Base-by-base conservation (phyloP, 352 stramenopile species). In the Phytopythium sindhum region DNA sequence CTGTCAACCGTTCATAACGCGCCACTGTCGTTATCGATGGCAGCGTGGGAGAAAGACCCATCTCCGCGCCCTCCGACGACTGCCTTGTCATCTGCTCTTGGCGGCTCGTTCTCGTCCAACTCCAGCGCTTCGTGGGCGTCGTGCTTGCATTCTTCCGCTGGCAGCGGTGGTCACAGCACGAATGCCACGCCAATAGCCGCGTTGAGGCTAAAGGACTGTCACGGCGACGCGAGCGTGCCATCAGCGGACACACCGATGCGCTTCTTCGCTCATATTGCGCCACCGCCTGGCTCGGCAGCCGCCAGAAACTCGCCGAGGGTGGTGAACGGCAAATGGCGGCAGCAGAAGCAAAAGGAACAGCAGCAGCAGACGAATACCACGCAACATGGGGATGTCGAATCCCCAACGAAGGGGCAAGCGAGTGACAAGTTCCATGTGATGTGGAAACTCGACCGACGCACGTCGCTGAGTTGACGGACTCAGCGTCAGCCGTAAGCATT, bases 361-460 rank as follows among this genome's bases (percentile, higher is more conserved):
- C n/a, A 52, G 48, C 24, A 55, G 29, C 56, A 61, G 12, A 10
- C 47, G 12, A 28, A 52, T n/a, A 28, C 42, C 42, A 29, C 23
- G 21, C 44, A 51, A 10, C 47, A 54, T 9, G 24, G 47, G 5
- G 2, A 2, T 17, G 11, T 14, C 24, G 24, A 17, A 14, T 23
- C 24, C 5, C 14, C 47, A 28, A 31, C 47, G 11, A 54, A 28
- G 26, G 47, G 47, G 2, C 31, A 59, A 12, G 24, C 48, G 37
- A 44, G 19, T 15, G 29, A 52, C 19, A 54, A 57, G 7, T 73
- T 55, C 52, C 67, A 70, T 0, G 54, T 68, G 19, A 80, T 84
- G 73, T 84, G 75, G 75, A 81, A 76, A 31, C 31, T 78, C 54
- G 70, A 81, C n/a, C 60, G 68, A 4, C 70, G 68, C 39, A 69